Percentiles rank a stretch among this genome's conserved stretches.
Conservation (phyloP, 129 eudicot species). For the Flaveria linearis region DNA sequence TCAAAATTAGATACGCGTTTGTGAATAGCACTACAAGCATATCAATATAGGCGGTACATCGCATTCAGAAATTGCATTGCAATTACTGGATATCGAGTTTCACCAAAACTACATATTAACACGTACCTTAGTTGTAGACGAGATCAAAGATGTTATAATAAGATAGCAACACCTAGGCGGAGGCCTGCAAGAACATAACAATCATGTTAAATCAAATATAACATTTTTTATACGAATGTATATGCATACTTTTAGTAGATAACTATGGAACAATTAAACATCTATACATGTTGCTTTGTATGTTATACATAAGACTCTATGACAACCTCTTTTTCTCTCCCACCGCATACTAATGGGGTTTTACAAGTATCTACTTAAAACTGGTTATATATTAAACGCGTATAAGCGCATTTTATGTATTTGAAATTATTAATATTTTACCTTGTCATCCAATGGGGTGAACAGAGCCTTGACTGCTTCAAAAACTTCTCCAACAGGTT, state of each 20-base stretch:
- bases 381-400: not conserved
- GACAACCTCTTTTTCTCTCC: not conserved
- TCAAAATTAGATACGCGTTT: not conserved
- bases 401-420: slow-evolving; percentile 15
- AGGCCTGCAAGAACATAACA: slow-evolving; percentile 42
- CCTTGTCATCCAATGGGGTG: slow-evolving; percentile 58
- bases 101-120: no score
- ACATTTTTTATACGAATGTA: not conserved
- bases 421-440: slow-evolving; percentile 23
- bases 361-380: not conserved
- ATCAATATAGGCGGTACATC: no score
- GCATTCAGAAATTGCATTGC: not conserved
- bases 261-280: not conserved
- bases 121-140: not conserved
- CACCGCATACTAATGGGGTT: not conserved
- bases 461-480: slow-evolving; percentile 79
- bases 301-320: not conserved
- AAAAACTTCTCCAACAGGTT: slow-evolving; percentile 83
- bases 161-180: slow-evolving; percentile 37
- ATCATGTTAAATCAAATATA: slow-evolving; percentile 13
- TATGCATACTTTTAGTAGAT: not conserved
- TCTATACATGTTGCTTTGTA: not conserved
- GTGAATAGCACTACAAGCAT: no score
- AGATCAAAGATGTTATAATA: slow-evolving; percentile 4
- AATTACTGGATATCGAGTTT: no score